Percentiles rank a stretch among this genome's conserved stretches.
phyloP scores from a whole-genome alignment of 495 filamentous ascomycete genomes.

The Echria macrotheca region DNA sequence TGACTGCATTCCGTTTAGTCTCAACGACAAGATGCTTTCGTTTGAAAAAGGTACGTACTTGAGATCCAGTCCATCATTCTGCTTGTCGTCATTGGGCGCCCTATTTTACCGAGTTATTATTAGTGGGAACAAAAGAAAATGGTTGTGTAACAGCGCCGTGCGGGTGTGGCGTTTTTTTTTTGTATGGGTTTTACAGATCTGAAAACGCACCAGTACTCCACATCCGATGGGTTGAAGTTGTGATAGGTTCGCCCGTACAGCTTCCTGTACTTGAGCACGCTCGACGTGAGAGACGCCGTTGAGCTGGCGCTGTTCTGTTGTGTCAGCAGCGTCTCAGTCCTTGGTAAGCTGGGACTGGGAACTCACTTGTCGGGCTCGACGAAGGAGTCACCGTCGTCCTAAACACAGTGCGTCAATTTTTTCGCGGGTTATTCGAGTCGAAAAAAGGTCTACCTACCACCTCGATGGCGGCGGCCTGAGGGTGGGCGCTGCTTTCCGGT shows the following conservation, averaged over 20 bases:
- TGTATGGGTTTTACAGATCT: too few species aligned
- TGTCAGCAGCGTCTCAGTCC: neutral
- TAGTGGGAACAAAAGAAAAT: too few species aligned
- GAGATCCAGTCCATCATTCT: neutral
- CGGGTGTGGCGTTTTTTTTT: neutral
- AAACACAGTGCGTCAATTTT: too few species aligned
- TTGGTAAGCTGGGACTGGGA: neutral
- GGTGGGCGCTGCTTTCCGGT: too few species aligned
- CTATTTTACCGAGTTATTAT: too few species aligned
- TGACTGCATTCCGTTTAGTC: neutral
- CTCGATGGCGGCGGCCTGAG: too few species aligned
- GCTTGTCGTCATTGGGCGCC: neutral
- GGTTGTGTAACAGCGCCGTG: too few species aligned
- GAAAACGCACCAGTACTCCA: neutral
- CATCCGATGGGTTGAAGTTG: neutral
- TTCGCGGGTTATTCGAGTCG: too few species aligned
- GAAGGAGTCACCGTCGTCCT: neutral
- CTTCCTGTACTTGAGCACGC: neutral
- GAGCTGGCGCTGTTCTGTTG: conserved; percentile 1
- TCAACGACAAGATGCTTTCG: neutral
- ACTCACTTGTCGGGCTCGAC: neutral
- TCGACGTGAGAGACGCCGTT: conserved; percentile 1
- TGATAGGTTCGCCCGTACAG: neutral
- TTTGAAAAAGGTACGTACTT: neutral
- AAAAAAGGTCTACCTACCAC: too few species aligned